Base-by-base conservation (phyloP, 169 alveolate species). In the Babesia sp. region DNA sequence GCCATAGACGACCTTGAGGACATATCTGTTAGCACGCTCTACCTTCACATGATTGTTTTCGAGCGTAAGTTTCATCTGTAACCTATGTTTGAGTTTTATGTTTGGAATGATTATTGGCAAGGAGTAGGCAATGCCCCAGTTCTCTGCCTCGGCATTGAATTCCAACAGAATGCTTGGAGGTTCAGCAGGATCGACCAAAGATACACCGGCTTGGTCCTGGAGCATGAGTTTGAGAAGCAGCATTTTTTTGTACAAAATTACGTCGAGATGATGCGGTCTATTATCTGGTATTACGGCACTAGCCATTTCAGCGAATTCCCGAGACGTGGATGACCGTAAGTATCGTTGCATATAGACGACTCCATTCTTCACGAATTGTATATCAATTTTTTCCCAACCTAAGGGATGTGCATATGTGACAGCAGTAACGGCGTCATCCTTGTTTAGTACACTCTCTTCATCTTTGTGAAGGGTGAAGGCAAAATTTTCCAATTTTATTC, bases 351-450 rank as follows among this genome's bases (percentile, higher is more conserved):
- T 33, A 18, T 36, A 39, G 28, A 16, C n/a, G 20, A 1, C 36
- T 1, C 67, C 67, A 3, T 37, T 22, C 28, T 50, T 2, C 34
- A 36, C 29, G 36, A 12, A 57, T 28, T 57, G 50, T 20, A 57
- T 57, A 24, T 57, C 67, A n/a, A 57, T 7, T 18, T 57, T 57
- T 0, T 6, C 20, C 67, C 67, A 57, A n/a, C 67, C 50, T 6
- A 24, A 11, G 31, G 36, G 11, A 2, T 22, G 41, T 2, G 45
- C 16, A 39, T 57, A n/a, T 22, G 24, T 37, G 33, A 57, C 67
- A 7, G 50, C 67, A 0, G 67, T 57, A 16, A 57, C n/a, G 6
- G 45, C 11, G 36, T 57, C 67, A 34, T n/a, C 33, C 3, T 16
- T 11, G 1, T 16, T 11, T 6, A 33, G 36, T 31, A 57, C 12